Base-by-base conservation (phyloP, 2,329 filamentous ascomycete genomes). In the Aschersonia sp. region DNA sequence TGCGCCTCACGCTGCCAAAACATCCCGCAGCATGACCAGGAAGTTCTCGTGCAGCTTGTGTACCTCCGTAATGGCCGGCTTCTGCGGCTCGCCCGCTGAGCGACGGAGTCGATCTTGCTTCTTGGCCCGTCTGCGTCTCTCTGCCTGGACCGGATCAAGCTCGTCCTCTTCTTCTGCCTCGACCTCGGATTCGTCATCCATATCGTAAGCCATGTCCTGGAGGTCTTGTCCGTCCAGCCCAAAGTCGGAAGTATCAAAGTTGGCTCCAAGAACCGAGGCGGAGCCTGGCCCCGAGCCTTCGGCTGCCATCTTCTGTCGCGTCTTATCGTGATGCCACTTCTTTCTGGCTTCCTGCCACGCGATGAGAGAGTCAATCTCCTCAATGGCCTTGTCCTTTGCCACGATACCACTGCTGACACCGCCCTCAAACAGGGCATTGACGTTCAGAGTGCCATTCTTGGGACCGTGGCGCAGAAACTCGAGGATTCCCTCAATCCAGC, bases 311-410 rank as follows among this genome's bases (percentile, higher is more conserved):
- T 98, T 98, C 69, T 97, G 92, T 47, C 89, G 74, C 6, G 92
- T 98, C 74, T 98, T 98, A 67, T 94, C 88, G 51, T 91, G 82
- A 62, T 98, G 92, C 92, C 92, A 98, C 68, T 91, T 91, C 74
- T 98, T 97, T 48, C 92, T 75, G 42, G 87, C 86, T 61, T 89
- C 87, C 64, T 98, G 92, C 92, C 92, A 98, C 45, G 82, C 74
- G 56, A 98, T 92, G 45, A 98, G 72, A 31, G 76, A 70, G 59
- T 97, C 80, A 59, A 97, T 89, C 67, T 98, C 92, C 3, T 68
- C 68, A 6, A 89, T 79, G 0, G 85, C 85, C 53, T 79, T 78
- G 2, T 77, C 71, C 61, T 82, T 83, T 61, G 96, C 77, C 46
- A 98, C 69, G 46, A 73, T 63, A 5, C 78, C 76, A 30, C 75